A percentile compares a stretch with the other conserved stretches of the same genome.
phyloP scores from a whole-genome alignment of 2,329 filamentous ascomycete genomes.

The Domatiomyces catenatus region DNA sequence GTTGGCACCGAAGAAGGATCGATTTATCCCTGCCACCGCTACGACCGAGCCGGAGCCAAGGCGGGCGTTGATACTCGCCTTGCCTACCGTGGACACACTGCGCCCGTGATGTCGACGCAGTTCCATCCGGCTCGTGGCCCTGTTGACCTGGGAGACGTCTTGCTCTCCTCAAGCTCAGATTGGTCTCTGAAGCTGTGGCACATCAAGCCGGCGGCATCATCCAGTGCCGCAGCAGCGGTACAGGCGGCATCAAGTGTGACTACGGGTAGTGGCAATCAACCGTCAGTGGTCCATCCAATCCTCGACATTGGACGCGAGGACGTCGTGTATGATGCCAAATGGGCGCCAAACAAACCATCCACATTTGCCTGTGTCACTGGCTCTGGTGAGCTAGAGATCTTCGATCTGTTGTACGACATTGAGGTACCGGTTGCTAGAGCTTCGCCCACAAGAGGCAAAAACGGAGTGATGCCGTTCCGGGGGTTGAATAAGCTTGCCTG shows the following conservation, averaged over 20 bases:
- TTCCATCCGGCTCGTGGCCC: slow-evolving; percentile 89
- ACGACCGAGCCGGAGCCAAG: slow-evolving; percentile 93
- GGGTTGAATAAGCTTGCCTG: slow-evolving; percentile 90
- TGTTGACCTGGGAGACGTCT: slow-evolving; percentile 83
- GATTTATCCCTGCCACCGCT: slow-evolving; percentile 91
- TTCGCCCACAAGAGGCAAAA: slow-evolving; percentile 50
- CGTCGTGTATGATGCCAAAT: slow-evolving; percentile 87
- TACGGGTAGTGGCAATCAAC: slow-evolving; percentile 21
- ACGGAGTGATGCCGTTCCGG: slow-evolving; percentile 54
- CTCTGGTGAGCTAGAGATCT: slow-evolving; percentile 79
- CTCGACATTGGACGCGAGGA: slow-evolving; percentile 89
- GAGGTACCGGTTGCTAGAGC: slow-evolving; percentile 81
- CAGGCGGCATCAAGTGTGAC: slow-evolving; percentile 23
- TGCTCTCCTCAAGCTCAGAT: slow-evolving; percentile 82
- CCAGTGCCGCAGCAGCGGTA: slow-evolving; percentile 29
- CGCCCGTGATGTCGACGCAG: slow-evolving; percentile 87
- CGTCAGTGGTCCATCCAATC: slow-evolving; percentile 51
- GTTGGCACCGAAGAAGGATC: slow-evolving; percentile 92
- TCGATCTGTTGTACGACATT: slow-evolving; percentile 83
- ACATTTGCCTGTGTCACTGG: slow-evolving; percentile 93
- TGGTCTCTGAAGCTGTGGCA: slow-evolving; percentile 98
- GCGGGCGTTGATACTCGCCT: slow-evolving; percentile 83
- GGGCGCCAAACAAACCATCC: slow-evolving; percentile 86
- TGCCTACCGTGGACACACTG: slow-evolving; percentile 76
- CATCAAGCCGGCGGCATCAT: slow-evolving; percentile 43